Conservation (phyloP, 2,329 filamentous ascomycete genomes). For the Coccinonectria pachysandricola region DNA sequence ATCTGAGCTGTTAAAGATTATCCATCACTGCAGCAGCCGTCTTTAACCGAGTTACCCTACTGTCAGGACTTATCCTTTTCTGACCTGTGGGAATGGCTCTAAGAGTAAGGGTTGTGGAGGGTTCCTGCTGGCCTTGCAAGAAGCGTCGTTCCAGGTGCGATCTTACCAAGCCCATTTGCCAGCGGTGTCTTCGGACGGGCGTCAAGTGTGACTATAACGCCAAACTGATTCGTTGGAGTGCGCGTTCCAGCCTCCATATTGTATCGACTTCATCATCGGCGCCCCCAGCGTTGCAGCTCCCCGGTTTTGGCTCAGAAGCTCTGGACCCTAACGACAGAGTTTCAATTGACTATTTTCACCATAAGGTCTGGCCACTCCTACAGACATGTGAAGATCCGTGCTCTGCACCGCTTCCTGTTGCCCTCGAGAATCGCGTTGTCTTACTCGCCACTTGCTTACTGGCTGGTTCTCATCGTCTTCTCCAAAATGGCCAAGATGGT, state of each 20-base stretch:
- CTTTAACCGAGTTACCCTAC: too few relatives aligned
- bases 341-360: conserved; percentile 24
- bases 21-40: too few relatives aligned
- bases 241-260: conserved; percentile 18
- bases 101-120: conserved; percentile 17
- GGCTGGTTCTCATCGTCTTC: conserved; percentile 21
- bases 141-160: conserved; percentile 34
- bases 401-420: conserved; percentile 20
- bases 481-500: conserved; percentile 21
- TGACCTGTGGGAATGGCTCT: too few relatives aligned
- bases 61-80: too few relatives aligned
- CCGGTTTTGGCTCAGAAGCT: too few relatives aligned
- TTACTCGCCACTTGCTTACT: conserved; percentile 22
- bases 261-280: conserved; percentile 6
- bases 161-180: conserved; percentile 26
- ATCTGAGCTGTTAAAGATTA: too few relatives aligned
- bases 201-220: conserved; percentile 22
- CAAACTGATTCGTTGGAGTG: conserved; percentile 32
- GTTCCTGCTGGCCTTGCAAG: conserved; percentile 36
- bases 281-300: conserved; percentile 17
- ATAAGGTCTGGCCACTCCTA: conserved; percentile 23
- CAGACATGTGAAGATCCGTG: conserved; percentile 20
- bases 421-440: conserved; percentile 23
- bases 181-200: conserved; percentile 23
- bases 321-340: conserved; percentile 21